These are phyloP conservation scores for Corinectria fuckeliana DNA, from an alignment of 2,329 filamentous ascomycete species.

Conservation along the genomic window DNA sequence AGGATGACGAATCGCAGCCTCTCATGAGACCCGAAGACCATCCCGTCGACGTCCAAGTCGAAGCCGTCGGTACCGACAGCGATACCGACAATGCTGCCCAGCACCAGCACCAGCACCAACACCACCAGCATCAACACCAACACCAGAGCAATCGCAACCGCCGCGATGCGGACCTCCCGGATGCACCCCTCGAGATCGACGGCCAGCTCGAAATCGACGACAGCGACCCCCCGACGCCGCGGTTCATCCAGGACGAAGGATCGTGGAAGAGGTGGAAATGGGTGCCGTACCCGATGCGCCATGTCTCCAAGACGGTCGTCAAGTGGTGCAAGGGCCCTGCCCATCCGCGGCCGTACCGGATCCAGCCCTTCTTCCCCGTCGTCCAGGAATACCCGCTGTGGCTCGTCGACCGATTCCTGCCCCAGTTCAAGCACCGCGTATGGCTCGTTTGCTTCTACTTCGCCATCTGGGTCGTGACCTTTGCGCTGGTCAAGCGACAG, in stretches of 20 bases:
- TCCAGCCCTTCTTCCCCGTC: slow-evolving; percentile 67
- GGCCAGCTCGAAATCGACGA: slow-evolving; percentile 54
- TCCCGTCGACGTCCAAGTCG: slow-evolving; percentile 34
- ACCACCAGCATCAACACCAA: too few species aligned
- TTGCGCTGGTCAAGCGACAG: slow-evolving; percentile 70
- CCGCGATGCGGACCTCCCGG: slow-evolving; percentile 44
- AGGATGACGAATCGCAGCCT: slow-evolving; percentile 46
- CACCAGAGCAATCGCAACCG: background rate
- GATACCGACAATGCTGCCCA: slow-evolving; percentile 21
- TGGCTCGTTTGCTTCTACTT: slow-evolving; percentile 66
- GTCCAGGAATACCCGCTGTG: slow-evolving; percentile 72
- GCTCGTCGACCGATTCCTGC: slow-evolving; percentile 68
- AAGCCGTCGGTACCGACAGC: slow-evolving; percentile 30
- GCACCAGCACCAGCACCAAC: slow-evolving; percentile 16
- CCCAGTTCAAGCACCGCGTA: slow-evolving; percentile 64
- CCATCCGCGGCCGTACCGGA: slow-evolving; percentile 55
- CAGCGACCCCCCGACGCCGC: slow-evolving; percentile 57
- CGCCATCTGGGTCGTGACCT: slow-evolving; percentile 71
- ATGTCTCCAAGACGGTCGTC: slow-evolving; percentile 48
- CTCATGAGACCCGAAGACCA: slow-evolving; percentile 47
- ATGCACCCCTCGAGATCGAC: slow-evolving; percentile 48
- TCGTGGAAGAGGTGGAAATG: slow-evolving; percentile 59
- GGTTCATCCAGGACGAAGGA: slow-evolving; percentile 64
- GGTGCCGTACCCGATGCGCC: slow-evolving; percentile 63
- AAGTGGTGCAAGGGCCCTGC: slow-evolving; percentile 64